These are phyloP conservation scores for Neltuma alba DNA, from an alignment of 306 rosid genomes.

Conservation along the genomic window DNA sequence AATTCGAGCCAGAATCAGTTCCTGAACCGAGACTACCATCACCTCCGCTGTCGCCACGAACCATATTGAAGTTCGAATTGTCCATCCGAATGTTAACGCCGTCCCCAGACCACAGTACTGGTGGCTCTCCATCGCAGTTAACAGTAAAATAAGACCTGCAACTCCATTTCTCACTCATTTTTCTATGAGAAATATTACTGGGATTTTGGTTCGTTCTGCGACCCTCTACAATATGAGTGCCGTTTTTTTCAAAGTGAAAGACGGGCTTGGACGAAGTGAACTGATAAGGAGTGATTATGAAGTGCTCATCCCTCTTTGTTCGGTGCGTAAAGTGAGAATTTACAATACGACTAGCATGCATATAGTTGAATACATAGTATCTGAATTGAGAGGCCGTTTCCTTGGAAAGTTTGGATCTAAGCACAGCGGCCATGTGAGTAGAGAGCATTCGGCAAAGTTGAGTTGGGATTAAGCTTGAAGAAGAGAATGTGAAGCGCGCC, in stretches of 20 bases:
- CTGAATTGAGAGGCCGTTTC: constrained; percentile 59
- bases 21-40: constrained; percentile 55
- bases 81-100: constrained; percentile 71
- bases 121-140: constrained; percentile 74
- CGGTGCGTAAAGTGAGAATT: constrained; percentile 51
- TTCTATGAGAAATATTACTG: constrained; percentile 25
- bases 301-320: constrained; percentile 45
- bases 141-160: constrained; percentile 30
- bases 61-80: constrained; percentile 52
- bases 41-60: constrained; percentile 55
- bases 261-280: constrained; percentile 76
- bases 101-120: constrained; percentile 92
- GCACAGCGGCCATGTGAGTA: constrained; percentile 59
- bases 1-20: constrained; percentile 58
- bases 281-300: constrained; percentile 54
- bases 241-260: constrained; percentile 49
- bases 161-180: constrained; percentile 36
- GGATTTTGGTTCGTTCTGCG: constrained; percentile 27
- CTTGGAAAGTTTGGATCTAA: constrained; percentile 67
- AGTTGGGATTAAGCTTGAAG: not conserved
- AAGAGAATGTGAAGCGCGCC: not conserved
- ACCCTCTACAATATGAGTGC: constrained; percentile 28
- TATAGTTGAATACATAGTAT: constrained; percentile 47
- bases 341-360: constrained; percentile 46
- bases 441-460: constrained; percentile 7